Evolutionary conservation across 2,329 filamentous ascomycete species (phyloP).

Genomic region (Arachnopeziza araneosa): DNA sequence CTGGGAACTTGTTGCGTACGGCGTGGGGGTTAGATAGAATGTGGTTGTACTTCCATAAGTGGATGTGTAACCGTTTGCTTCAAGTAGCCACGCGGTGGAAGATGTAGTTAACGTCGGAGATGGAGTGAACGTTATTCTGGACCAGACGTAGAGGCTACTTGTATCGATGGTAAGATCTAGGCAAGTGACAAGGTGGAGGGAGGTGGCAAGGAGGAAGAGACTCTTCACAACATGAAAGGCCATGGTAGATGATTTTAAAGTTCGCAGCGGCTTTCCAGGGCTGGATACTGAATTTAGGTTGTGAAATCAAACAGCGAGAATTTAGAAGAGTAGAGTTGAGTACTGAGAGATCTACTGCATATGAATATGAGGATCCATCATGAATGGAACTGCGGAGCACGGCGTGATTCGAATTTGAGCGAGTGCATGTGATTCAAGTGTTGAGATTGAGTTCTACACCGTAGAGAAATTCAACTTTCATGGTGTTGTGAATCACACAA

Average conservation of each 20-base stretch:
- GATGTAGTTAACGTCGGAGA: not conserved
- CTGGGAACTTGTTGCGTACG: not conserved
- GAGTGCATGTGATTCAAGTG: too few relatives aligned
- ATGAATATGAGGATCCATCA: too few relatives aligned
- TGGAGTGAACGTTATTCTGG: not conserved
- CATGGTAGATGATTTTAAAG: not conserved
- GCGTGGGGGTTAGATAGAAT: not conserved
- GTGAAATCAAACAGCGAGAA: not conserved
- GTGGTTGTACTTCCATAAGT: not conserved
- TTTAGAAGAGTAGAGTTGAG: too few relatives aligned
- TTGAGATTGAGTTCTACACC: too few relatives aligned
- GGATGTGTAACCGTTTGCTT: not conserved
- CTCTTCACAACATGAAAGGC: not conserved
- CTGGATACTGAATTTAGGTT: constrained; percentile 11
- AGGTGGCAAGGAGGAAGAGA: not conserved
- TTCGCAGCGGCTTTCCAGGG: constrained; percentile 8
- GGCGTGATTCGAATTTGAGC: too few relatives aligned
- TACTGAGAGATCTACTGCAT: too few relatives aligned
- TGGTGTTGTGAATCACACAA: too few relatives aligned
- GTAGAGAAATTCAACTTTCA: too few relatives aligned
- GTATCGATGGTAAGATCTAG: too few relatives aligned
- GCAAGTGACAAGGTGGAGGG: not conserved
- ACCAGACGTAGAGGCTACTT: not conserved
- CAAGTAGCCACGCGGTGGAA: not conserved
- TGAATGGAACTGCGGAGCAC: too few relatives aligned